phyloP scores from a whole-genome alignment of 805 yeast species.

The Candida ponderosae region DNA sequence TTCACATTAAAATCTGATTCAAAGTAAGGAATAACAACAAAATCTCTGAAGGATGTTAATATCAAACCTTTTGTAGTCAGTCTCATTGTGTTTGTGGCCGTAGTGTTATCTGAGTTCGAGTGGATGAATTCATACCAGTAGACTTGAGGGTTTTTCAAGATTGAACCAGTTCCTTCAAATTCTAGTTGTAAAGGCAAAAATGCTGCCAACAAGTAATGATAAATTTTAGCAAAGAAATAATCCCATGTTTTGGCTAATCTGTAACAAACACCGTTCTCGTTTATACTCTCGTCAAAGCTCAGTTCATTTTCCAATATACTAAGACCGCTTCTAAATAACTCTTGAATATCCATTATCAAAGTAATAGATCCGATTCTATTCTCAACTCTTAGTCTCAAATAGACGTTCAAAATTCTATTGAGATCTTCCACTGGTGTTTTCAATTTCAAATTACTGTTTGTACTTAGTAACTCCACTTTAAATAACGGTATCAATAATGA shows the following conservation, averaged over 20 bases:
- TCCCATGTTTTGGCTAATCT: conserved; percentile 45
- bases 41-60: conserved; percentile 41
- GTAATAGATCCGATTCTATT: conserved; percentile 27
- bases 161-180: conserved; percentile 22
- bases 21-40: conserved; percentile 44
- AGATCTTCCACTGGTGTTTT: conserved; percentile 51
- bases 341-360: conserved; percentile 36
- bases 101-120: conserved; percentile 1
- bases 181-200: conserved; percentile 53
- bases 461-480: conserved; percentile 27
- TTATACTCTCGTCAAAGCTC: conserved; percentile 21
- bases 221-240: conserved; percentile 43
- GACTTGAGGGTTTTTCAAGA: conserved; percentile 14
- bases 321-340: conserved; percentile 37
- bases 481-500: conserved; percentile 38
- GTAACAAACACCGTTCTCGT: conserved; percentile 19
- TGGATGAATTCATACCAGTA: conserved; percentile 23
- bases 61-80: conserved; percentile 32
- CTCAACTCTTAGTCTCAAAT: conserved; percentile 28
- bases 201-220: conserved; percentile 52
- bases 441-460: conserved; percentile 16
- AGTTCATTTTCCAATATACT: conserved; percentile 29
- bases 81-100: conserved; percentile 5
- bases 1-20: conserved; percentile 30
- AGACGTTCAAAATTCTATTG: conserved; percentile 37